Conservation (phyloP, 2,329 filamentous ascomycete species). For the Cladobotryum mycophilum region DNA sequence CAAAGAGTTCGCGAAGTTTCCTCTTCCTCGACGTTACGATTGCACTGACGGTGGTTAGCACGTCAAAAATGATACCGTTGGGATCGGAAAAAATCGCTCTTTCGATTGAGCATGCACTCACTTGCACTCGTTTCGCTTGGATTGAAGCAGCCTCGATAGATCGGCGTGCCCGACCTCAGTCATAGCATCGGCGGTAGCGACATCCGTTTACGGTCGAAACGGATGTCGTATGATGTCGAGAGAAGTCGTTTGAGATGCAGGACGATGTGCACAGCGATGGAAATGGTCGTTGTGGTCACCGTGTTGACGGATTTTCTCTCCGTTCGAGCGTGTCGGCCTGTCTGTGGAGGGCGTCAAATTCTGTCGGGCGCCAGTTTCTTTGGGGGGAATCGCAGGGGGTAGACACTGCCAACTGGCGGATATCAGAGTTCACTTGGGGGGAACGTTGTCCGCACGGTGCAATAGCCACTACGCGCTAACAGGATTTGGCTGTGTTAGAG, state of each 20-base stretch:
- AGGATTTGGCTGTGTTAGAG: slow-evolving; percentile 2
- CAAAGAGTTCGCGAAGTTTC: slow-evolving; percentile 82
- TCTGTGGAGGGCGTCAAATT: slow-evolving; percentile 28
- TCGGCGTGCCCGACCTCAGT: slow-evolving; percentile 63
- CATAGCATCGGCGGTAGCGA: slow-evolving; percentile 63
- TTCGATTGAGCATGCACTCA: slow-evolving; percentile 40
- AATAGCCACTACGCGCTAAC: slow-evolving; percentile 9
- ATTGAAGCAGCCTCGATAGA: slow-evolving; percentile 60
- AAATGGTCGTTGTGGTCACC: slow-evolving; percentile 21
- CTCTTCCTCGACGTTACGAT: slow-evolving; percentile 81
- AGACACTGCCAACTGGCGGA: slow-evolving; percentile 7
- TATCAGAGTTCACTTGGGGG: neutral
- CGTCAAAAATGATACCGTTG: slow-evolving; percentile 36
- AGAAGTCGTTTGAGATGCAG: slow-evolving; percentile 24
- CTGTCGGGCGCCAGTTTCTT: slow-evolving; percentile 21
- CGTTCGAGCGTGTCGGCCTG: slow-evolving; percentile 22
- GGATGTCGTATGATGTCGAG: slow-evolving; percentile 35
- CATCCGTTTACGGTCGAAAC: slow-evolving; percentile 63
- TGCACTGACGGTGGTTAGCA: slow-evolving; percentile 50
- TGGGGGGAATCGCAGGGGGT: slow-evolving; percentile 10
- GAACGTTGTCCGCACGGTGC: slow-evolving; percentile 2
- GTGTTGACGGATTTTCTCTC: slow-evolving; percentile 27
- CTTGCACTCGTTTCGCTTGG: slow-evolving; percentile 57
- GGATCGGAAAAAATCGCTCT: slow-evolving; percentile 45
- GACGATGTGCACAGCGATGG: slow-evolving; percentile 23